Evolutionary conservation across 2,329 filamentous ascomycete species (phyloP), one percentile per base, ranked within the genome.

Genomic region (Dothistroma septosporum): DNA sequence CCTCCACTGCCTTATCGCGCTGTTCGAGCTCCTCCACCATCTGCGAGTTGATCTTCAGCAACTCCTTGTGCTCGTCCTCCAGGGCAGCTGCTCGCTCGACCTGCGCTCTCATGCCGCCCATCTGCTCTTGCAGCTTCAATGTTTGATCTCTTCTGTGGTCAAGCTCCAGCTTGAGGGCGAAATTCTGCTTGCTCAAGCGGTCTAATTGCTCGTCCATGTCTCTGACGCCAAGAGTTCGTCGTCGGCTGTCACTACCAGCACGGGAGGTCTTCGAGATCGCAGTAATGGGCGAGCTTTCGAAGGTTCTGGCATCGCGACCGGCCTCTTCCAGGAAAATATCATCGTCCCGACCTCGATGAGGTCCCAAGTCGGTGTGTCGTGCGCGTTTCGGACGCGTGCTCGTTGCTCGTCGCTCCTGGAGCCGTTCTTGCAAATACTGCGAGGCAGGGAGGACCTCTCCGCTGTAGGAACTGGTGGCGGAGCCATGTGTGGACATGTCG

Each of bases 131-230:
- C 35, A 90, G 69, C 22, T 76, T 77, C 9, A 79, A 80, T 68
- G 88, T 86, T 57, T 83, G 81, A 73, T 91, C 84, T 31, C 88
- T 81, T 7, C 87, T 82, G 69, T 91, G 87, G 66, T 83, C 89
- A 0, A 91, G 74, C 70, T 91, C 87, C 33, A 91, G 78, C 73
- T 91, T 91, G 47, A 91, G 79, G 66, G 90, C 87, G 66, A 91
- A 91, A 69, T 91, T 91, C 74, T 90, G 85, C 71, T 91, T 91
- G 72, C 87, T 85, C 22, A 91, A 75, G 1, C 80, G 86, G 4
- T 87, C 88, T 56, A 90, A 76, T 57, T 86, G 84, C 82, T 88
- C 68, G 54, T 90, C 87, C 78, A 88, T 86, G 67, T 89, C 87
- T 70, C 87, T 87, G 7, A 85, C 76, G 1, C 87, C 86, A 73